A percentile compares a stretch with the other conserved stretches of the same genome.
Evolutionary conservation across 768 basidiomycete species (phyloP).

Genomic region (Hirschioporus abietinus): DNA sequence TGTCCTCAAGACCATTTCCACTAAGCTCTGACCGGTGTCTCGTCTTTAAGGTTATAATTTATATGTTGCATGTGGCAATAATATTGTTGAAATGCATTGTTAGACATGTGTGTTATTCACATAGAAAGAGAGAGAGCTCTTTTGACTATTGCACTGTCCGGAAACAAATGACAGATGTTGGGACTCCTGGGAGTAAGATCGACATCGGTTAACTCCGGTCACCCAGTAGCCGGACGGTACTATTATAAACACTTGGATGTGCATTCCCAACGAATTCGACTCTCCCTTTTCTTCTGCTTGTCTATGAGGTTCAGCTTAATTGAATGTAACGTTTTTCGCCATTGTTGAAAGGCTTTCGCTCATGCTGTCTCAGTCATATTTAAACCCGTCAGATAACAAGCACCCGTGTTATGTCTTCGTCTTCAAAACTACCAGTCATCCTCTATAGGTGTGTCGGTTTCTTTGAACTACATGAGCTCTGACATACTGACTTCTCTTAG

Average conservation of each 20-base stretch:
- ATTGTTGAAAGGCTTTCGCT: neutral
- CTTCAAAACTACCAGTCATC: neutral
- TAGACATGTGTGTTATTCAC: neutral
- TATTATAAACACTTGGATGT: too few species aligned
- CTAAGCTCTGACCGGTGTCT: neutral
- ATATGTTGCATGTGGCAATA: neutral
- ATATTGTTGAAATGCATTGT: too few species aligned
- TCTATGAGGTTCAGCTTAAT: too few species aligned
- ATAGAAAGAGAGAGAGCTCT: too few species aligned
- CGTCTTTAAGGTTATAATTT: neutral
- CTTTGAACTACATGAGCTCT: neutral
- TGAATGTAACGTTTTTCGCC: too few species aligned
- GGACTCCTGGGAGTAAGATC: neutral
- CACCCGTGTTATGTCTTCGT: neutral
- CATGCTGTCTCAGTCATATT: neutral
- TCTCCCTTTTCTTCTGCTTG: too few species aligned
- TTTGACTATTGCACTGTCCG: too few species aligned
- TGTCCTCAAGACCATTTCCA: neutral
- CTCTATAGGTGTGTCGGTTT: neutral
- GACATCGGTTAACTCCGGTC: neutral
- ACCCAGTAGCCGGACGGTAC: neutral
- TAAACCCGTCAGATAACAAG: neutral
- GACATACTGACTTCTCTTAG: conserved; percentile 20
- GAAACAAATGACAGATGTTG: too few species aligned
- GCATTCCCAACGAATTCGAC: too few species aligned